Percentiles rank a stretch among this genome's conserved stretches.
These are phyloP conservation scores for Termitomyces sp. DNA, from an alignment of 768 basidiomycete species.

Conservation along the genomic window DNA sequence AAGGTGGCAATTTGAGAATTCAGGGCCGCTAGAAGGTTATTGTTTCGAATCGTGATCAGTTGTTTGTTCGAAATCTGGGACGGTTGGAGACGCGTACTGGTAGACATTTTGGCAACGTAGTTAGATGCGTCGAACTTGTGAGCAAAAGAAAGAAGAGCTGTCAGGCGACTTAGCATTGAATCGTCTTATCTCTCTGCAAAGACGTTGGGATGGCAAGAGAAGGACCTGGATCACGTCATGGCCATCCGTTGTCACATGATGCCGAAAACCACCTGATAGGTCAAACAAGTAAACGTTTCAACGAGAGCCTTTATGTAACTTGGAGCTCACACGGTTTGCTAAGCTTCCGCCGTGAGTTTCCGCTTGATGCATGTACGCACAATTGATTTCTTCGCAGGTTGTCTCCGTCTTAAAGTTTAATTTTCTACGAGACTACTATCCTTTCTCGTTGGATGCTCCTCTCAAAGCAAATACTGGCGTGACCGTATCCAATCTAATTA, in stretches of 20 bases:
- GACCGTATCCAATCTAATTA: neutral
- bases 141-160: constrained; percentile 15
- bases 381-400: neutral
- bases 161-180: constrained; percentile 23
- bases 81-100: constrained; percentile 19
- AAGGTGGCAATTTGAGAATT: constrained; percentile 38
- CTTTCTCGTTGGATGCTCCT: neutral
- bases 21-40: constrained; percentile 8
- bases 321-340: neutral
- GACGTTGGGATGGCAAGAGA: too few relatives aligned
- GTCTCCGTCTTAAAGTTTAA: neutral
- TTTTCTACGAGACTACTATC: neutral
- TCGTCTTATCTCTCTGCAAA: neutral
- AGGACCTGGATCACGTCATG: too few relatives aligned
- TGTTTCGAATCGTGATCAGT: neutral
- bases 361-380: neutral
- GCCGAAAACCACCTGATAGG: neutral
- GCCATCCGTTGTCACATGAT: neutral
- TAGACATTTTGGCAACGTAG: constrained; percentile 36
- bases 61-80: neutral
- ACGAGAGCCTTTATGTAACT: too few relatives aligned
- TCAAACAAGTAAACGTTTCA: too few relatives aligned
- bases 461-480: neutral
- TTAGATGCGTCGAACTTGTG: constrained; percentile 28
- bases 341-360: neutral